phyloP scores from a whole-genome alignment of 164 flowering plant species.

The Hamamelis virginiana region DNA sequence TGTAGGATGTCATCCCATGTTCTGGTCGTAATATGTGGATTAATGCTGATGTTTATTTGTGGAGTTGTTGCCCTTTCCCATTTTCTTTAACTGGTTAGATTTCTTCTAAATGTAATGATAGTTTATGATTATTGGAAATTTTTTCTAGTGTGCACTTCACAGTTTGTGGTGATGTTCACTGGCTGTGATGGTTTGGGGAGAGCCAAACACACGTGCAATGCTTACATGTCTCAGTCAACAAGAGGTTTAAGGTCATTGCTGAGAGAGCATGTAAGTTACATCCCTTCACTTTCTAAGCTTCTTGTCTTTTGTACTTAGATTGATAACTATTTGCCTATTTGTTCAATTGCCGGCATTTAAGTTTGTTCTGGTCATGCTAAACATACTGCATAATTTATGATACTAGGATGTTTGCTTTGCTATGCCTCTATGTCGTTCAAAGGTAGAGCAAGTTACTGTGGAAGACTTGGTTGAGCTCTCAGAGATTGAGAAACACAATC shows the following conservation, averaged over 20 bases:
- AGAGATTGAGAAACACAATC: slow-evolving; percentile 79
- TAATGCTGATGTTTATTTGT: background rate
- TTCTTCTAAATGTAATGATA: slow-evolving; percentile 6
- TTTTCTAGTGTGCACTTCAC: slow-evolving; percentile 73
- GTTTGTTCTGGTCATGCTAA: background rate
- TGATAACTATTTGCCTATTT: background rate
- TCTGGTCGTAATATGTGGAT: background rate
- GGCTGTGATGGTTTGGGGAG: slow-evolving; percentile 34
- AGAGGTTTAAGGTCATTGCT: slow-evolving; percentile 75
- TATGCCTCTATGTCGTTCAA: slow-evolving; percentile 83
- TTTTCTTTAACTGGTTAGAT: background rate
- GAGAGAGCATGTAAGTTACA: slow-evolving; percentile 74
- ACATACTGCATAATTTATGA: slow-evolving; percentile 1
- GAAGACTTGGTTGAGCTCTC: slow-evolving; percentile 94
- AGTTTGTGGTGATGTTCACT: slow-evolving; percentile 86
- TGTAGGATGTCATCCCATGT: background rate
- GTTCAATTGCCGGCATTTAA: background rate
- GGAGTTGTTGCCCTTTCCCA: background rate
- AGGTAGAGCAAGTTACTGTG: slow-evolving; percentile 65
- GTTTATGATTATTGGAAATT: slow-evolving; percentile 4
- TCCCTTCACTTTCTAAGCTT: background rate
- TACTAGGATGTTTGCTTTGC: slow-evolving; percentile 71
- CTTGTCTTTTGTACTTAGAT: background rate
- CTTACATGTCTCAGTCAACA: slow-evolving; percentile 86
- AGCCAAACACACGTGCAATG: slow-evolving; percentile 52